Evolutionary conservation across 2,329 filamentous ascomycete genomes (phyloP).

Genomic region (Penicillium sp.): DNA sequence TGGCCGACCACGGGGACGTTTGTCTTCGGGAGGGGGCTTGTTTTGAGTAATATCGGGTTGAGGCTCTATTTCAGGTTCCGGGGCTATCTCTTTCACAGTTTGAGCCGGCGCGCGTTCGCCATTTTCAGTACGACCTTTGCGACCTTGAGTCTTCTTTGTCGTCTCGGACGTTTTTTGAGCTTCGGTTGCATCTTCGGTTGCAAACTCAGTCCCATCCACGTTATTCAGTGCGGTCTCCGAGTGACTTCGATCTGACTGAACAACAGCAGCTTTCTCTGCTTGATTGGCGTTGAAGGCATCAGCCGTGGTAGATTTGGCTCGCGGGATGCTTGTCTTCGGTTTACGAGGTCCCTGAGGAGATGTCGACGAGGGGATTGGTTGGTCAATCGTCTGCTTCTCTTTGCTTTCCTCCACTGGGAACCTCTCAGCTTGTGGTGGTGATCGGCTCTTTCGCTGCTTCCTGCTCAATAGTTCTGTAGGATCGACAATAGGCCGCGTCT

Average conservation of each 20-base stretch:
- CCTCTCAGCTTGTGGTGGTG: constrained; percentile 5
- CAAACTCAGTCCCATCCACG: not conserved
- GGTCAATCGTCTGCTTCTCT: not conserved
- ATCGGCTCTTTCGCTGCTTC: constrained; percentile 3
- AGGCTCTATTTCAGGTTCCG: not conserved
- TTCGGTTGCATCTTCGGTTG: not conserved
- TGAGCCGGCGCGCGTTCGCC: not conserved
- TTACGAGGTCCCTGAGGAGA: not conserved
- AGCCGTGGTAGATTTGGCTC: not conserved
- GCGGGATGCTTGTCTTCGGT: not conserved
- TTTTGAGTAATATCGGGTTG: not conserved
- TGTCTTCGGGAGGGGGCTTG: not conserved
- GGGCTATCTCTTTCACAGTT: not conserved
- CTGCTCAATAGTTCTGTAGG: not conserved
- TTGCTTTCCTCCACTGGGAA: not conserved
- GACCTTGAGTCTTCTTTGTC: not conserved
- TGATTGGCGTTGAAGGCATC: not conserved
- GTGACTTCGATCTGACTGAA: too few species aligned
- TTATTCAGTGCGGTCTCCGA: not conserved
- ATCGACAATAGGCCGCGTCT: constrained; percentile 1
- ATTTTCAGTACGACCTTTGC: not conserved
- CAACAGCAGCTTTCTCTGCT: not conserved
- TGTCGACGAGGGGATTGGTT: not conserved
- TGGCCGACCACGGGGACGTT: not conserved
- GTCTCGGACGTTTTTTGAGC: not conserved